Evolutionary conservation across 1,139 yeast species (phyloP), one percentile per base, ranked within the genome.

Genomic region (Cylindricascospora bacillispora): DNA sequence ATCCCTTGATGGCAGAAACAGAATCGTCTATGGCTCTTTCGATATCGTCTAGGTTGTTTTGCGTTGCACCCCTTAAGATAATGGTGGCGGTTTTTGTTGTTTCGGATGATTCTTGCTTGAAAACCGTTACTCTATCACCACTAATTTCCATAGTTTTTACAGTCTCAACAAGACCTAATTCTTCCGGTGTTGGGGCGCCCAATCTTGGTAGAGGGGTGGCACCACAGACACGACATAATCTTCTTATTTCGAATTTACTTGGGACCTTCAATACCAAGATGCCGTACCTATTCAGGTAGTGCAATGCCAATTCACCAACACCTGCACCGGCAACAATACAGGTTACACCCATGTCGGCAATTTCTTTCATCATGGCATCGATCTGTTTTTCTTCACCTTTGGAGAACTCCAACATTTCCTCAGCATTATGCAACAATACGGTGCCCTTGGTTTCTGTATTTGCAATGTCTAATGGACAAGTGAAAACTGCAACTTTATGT

Each of bases 11-110:
- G 17, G 93, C 83, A 39, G 82, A 73, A 26, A 92, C 95, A 50
- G 97, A 95, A 50, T 89, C 98, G 54, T 89, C 97, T 40, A 89
- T 83, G 31, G 97, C 93, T 50, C 98, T 76, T 63, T 89, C 98
- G 36, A 89, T 71, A 53, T 89, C 97, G 48, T 92, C 98, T 51
- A 89, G 65, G 52, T 70, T 73, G 57, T 83, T 85, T 56, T 85
- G 93, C n/a, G 98, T 89, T 25, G 98, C 98, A 33, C 98, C 98
- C 58, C 98, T 74, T 33, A 92, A 64, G 28, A 89, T 77, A 45
- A 89, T 85, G 6, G 98, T 89, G 9, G 97, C 77, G 4, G 98
- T 89, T 45, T 81, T 68, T 18, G 93, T 74, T 24, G 52, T 48
- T 41, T 64, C 70, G 26, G 59, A 63, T 35, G 65, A 64, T 41